Evolutionary conservation across 305 asterid genomes (phyloP).

Genomic region (Coffea humblotiana): DNA sequence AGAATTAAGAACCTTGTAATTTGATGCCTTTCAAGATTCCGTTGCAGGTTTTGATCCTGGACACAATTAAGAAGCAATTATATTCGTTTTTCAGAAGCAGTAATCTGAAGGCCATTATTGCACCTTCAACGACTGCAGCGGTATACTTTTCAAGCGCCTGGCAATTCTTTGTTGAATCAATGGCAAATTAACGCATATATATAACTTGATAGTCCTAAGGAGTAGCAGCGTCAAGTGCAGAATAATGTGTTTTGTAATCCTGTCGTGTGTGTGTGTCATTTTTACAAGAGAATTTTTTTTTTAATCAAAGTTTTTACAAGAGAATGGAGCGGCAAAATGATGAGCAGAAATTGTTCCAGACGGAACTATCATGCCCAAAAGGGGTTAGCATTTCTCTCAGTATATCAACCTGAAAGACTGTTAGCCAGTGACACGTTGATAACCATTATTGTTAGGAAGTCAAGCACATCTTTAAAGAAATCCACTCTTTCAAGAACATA

Average conservation of each 20-base stretch:
- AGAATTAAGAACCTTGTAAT: not conserved
- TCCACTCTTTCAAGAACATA: not conserved
- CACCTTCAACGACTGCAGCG: constrained; percentile 20
- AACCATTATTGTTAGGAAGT: not conserved
- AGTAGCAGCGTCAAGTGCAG: not conserved
- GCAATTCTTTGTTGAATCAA: not conserved
- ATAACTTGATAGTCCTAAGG: not conserved
- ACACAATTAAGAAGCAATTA: not conserved
- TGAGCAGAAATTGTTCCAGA: not conserved
- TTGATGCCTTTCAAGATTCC: not conserved
- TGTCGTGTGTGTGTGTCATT: too few relatives aligned
- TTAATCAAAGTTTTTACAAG: too few relatives aligned
- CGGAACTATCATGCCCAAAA: too few relatives aligned
- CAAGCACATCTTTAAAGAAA: not conserved
- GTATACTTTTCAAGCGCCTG: not conserved
- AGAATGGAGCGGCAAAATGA: too few relatives aligned
- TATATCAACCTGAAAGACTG: not conserved
- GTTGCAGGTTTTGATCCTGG: not conserved
- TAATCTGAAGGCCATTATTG: constrained; percentile 18
- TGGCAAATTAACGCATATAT: not conserved
- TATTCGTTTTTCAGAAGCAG: constrained; percentile 7
- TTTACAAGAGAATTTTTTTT: not conserved
- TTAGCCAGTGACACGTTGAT: not conserved
- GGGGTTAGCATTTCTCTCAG: not conserved
- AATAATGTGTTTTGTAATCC: not conserved